Base-by-base conservation (phyloP, 805 yeast genomes). In the Ogataea wickerhamii region DNA sequence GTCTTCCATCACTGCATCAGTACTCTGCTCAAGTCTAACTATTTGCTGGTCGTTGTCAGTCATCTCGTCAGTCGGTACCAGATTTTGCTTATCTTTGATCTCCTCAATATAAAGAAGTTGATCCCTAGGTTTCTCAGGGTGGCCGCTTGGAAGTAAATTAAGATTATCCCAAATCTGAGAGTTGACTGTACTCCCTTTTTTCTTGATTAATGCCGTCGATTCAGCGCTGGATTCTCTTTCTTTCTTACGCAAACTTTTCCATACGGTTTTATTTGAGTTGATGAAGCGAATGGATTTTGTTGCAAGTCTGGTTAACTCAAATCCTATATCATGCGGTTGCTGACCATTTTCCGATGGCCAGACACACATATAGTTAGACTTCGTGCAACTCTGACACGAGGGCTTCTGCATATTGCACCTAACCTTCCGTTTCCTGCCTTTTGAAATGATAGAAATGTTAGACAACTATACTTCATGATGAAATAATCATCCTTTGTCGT, bases 221-320 rank as follows among this genome's bases (percentile, higher is more conserved):
- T 13, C 16, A 8, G n/a, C 16, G 13, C 18, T 13, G 8, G 30
- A 27, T 8, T 8, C 7, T 10, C 14, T 10, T 10, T 6, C n/a
- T 10, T 21, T 21, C n/a, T n/a, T n/a, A n/a, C n/a, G n/a, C n/a
- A n/a, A n/a, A n/a, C n/a, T n/a, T n/a, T n/a, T n/a, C n/a, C n/a
- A n/a, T 12, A 22, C 12, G 7, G 13, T 13, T 10, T 12, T 18
- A 8, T 32, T 5, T 6, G 13, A 6, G 12, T 37, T 29, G 19
- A 57, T 45, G 12, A 49, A 51, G 17, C 38, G 23, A 50, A 48
- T 28, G 10, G 32, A 18, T 22, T 36, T 36, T 18, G 14, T 21
- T 5, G 36, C 6, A 16, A 36, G 27, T 17, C 27, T 23, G 13
- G 18, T 18, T 11, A 36, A 16, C 16, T 29, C 20, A 18, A 36